Evolutionary conservation across 176 grass and related monocot genomes (phyloP), one percentile per base, ranked within the genome.

Genomic region (Saccharum officinarum): DNA sequence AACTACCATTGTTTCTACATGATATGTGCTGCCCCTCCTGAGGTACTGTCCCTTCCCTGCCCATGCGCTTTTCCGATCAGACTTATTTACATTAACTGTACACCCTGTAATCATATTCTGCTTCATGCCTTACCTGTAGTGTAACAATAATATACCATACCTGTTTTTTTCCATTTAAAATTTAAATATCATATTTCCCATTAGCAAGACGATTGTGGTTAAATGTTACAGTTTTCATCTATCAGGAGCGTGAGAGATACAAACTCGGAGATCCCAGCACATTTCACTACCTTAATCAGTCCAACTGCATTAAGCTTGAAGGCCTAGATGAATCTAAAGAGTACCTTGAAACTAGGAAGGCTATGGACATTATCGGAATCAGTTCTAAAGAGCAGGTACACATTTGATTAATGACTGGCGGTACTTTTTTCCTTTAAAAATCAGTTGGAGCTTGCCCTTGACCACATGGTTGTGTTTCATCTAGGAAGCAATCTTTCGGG

Each of bases 1-100:
- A 98, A 98, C 71, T 98, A 98, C 78, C 95, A 98, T 83, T 95
- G 93, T 86, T 98, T 98, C 91, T 98, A 98, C 87, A 95, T 98
- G 93, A 81, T 98, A 90, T 98, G 95, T 83, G 87, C 95, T 69
- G 89, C 89, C 52, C 91, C 95, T 64, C 77, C 93, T 63, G 95
- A 98, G 95, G 95, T 98, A 80, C 68, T 76, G 36, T 15, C 47
- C 69, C 67, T 86, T 83, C 36, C 64, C 79, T 79, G 38, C 71
- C 23, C 26, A 47, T 78, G 46, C 31, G 62, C 49, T 71, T 59
- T 55, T 16, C 36, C 8, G 3, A 82, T 36, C 13, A 47, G 20
- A 59, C 5, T 63, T 60, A 50, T 28, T 52, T 69, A 75, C 46
- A n/a, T 63, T 68, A 73, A 80, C 33, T 20, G 3, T 23, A 11